Evolutionary conservation across 371 early-diverging fungal species (phyloP), one percentile per base, ranked within the genome.

Genomic region (Ecytonucleospora hepatopenaei): DNA sequence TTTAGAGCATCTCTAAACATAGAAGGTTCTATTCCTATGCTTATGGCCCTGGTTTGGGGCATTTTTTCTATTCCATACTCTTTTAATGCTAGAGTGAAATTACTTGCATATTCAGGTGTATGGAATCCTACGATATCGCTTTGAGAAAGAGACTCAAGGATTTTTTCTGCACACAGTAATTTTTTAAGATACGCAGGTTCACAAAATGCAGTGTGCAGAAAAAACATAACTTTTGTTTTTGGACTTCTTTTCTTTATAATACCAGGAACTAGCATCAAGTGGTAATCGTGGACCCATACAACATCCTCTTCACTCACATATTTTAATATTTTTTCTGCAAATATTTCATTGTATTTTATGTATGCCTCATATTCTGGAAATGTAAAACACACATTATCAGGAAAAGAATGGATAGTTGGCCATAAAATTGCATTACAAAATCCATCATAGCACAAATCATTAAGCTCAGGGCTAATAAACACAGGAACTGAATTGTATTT

Each of bases 271-370:
- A 95, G 81, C 91, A 97, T 91, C 57, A 97, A 78, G 76, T 99
- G 99, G 80, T 97, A 97, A 80, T 97, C 97, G 63, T 98, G 97
- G n/a, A 97, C 88, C 93, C 96, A 95, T 40, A 98, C 86, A 47
- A 94, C 79, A 80, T 94, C 96, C 40, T 88, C 91, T 60, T 93
- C 91, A 67, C 88, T 73, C 1, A 88, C 84, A 59, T 86, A 82
- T 30, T 85, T 84, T 4, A 82, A 77, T 63, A 97, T 83, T 2
- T 88, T 86, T 59, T 88, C 86, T 31, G 91, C 89, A 82, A 97
- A 94, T 27, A 84, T 82, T 51, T 68, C 73, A 82, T 94, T 97
- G 57, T 90, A 93, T 40, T 84, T 78, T 73, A 88, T 86, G 80
- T 97, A 96, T 0, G 91, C 92, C 30, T 90, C 88, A 91, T 94